Conservation (phyloP, 768 basidiomycete species). For the Lactarius pseudohatsudake region DNA sequence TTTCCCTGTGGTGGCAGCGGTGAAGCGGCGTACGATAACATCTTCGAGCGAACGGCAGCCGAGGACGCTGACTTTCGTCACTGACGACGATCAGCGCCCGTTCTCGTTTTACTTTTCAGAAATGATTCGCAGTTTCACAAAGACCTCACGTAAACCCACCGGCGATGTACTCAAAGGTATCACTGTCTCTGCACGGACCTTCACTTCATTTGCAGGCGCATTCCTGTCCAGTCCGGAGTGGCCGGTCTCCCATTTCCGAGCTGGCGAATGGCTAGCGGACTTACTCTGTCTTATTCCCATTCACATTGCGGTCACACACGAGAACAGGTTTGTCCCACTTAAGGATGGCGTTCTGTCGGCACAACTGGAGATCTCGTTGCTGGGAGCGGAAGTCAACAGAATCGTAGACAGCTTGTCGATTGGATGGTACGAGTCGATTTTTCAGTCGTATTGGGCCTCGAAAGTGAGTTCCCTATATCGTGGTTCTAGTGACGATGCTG, state of each 20-base stretch:
- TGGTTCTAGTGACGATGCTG: background rate
- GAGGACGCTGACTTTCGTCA: conserved; percentile 46
- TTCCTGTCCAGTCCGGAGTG: conserved; percentile 18
- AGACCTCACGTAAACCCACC: conserved; percentile 51
- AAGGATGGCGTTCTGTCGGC: conserved; percentile 56
- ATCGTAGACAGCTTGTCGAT: conserved; percentile 57
- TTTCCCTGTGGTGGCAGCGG: conserved; percentile 17
- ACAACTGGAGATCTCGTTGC: conserved; percentile 50
- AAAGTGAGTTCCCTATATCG: conserved; percentile 40
- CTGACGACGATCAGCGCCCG: conserved; percentile 38
- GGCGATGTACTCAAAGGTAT: conserved; percentile 44
- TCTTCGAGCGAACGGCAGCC: conserved; percentile 32
- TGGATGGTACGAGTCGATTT: conserved; percentile 66
- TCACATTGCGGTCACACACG: conserved; percentile 57
- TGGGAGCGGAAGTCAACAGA: conserved; percentile 58
- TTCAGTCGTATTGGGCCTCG: conserved; percentile 60
- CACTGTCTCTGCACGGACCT: conserved; percentile 37
- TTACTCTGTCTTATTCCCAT: conserved; percentile 66
- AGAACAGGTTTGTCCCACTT: conserved; percentile 61
- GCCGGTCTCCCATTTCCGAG: conserved; percentile 42
- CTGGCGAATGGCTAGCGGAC: conserved; percentile 64
- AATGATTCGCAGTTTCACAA: conserved; percentile 48
- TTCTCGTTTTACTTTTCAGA: conserved; percentile 47
- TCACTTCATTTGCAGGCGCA: conserved; percentile 32
- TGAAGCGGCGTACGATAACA: conserved; percentile 18